A percentile compares a stretch with the other conserved stretches of the same genome.
phyloP scores from a whole-genome alignment of 1,139 yeast genomes.

The Yamadazyma siamensis region DNA sequence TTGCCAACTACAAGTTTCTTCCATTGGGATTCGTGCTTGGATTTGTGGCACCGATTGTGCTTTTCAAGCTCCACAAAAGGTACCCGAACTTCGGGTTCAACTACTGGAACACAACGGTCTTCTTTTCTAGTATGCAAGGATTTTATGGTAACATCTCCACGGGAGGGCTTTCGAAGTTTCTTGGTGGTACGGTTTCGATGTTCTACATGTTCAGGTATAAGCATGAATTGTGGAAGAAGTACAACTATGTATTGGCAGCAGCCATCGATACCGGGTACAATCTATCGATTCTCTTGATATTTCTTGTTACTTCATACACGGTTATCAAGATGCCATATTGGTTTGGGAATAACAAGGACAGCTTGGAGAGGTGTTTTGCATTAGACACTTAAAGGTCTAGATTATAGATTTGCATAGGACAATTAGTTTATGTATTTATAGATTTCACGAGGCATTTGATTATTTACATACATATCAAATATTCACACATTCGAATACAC shows the following conservation, averaged over 20 bases:
- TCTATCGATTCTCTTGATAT: constrained; percentile 34
- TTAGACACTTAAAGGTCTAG: too few species aligned
- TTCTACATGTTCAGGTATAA: constrained; percentile 37
- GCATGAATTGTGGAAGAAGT: constrained; percentile 37
- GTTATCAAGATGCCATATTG: constrained; percentile 36
- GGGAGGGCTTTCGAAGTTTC: constrained; percentile 44
- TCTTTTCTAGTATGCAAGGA: constrained; percentile 44
- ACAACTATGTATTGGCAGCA: constrained; percentile 47
- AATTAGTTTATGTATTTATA: too few species aligned
- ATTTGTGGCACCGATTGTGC: constrained; percentile 29
- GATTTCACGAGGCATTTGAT: too few species aligned
- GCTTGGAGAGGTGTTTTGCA: constrained; percentile 43
- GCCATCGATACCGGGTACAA: constrained; percentile 51
- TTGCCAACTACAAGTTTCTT: constrained; percentile 35
- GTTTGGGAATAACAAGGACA: constrained; percentile 46
- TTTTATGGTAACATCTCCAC: constrained; percentile 44
- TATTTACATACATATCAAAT: too few species aligned
- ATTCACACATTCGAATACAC: too few species aligned
- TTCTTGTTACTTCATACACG: constrained; percentile 32
- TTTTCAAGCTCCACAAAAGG: constrained; percentile 27
- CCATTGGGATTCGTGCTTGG: constrained; percentile 47
- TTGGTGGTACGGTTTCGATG: constrained; percentile 47
- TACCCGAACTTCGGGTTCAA: constrained; percentile 24
- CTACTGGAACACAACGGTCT: constrained; percentile 47
- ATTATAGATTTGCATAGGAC: too few species aligned